phyloP scores from a whole-genome alignment of 148 eudicot species.

The Arctostaphylos glauca region DNA sequence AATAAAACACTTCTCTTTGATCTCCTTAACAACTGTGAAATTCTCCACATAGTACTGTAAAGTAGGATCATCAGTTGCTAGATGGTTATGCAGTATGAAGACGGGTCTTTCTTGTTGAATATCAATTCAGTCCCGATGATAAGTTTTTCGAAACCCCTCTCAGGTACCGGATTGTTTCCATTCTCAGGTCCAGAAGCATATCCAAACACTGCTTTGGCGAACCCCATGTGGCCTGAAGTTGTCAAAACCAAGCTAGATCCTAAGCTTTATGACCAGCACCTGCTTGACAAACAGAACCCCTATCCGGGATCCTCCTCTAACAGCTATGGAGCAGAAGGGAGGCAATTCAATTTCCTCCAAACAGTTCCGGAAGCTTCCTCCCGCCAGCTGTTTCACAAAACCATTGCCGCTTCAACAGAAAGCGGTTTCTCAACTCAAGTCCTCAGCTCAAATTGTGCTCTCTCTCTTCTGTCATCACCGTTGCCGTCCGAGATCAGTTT shows the following conservation, averaged over 20 bases:
- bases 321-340: constrained; percentile 15
- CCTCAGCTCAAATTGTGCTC: constrained; percentile 28
- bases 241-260: constrained; percentile 19
- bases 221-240: constrained; percentile 24
- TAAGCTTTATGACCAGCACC: constrained; percentile 13
- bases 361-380: constrained; percentile 14
- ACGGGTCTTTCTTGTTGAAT: background rate
- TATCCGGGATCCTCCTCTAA: constrained; percentile 22
- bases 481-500: constrained; percentile 13
- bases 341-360: constrained; percentile 21
- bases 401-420: constrained; percentile 12
- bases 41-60: background rate
- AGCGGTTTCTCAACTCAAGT: constrained; percentile 21
- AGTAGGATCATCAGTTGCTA: background rate
- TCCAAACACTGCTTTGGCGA: constrained; percentile 17
- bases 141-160: background rate
- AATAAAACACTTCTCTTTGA: background rate
- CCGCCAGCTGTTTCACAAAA: constrained; percentile 18
- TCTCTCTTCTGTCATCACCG: constrained; percentile 36
- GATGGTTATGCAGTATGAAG: background rate
- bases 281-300: constrained; percentile 13
- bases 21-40: background rate
- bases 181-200: constrained; percentile 16
- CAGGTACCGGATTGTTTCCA: constrained; percentile 24
- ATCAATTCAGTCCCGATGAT: background rate